Evolutionary conservation across 2,329 filamentous ascomycete genomes (phyloP), one percentile per base, ranked within the genome.

Genomic region (Sporothrix pseudoabietina): DNA sequence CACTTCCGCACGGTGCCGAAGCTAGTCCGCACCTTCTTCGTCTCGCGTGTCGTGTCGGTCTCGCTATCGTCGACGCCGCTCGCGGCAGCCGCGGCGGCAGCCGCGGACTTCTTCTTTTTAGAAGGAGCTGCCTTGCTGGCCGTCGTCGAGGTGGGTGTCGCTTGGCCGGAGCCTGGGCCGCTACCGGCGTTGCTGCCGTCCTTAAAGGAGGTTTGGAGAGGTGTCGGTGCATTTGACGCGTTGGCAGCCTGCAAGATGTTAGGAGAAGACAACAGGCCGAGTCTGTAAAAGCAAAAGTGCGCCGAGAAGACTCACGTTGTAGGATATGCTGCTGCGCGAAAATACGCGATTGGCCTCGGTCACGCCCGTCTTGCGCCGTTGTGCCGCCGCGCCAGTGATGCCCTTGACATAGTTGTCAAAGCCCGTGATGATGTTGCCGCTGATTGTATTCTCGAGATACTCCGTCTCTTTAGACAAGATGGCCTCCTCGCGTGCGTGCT

Each of bases 351-450:
- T 92, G 77, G 88, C 87, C 71, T 94, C 92, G 75, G 86, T 86
- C 68, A 91, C 84, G 5, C 88, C 87, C 32, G 87, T 86, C 80
- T 92, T 88, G 78, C 90, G 88, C 79, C 91, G 85, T 77, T 89
- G 86, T 12, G 90, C 86, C 4, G 87, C 87, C 1, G 86, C 85
- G n/a, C 89, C 88, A 9, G 88, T 87, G 22, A 87, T 88, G 72
- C 93, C 94, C 82, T 99, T 99, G 85, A 97, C 97, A 84, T 98
- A 99, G 80, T 94, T 97, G 82, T 99, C 96, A 82, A 99, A 99
- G 30, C 96, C 96, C 68, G 93, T 94, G 81, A 99, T 95, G 80
- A 99, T 98, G 84, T 99, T 99, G 61, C 96, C 96, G 78, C 87
- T 89, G 16, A 90, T 91, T 4, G 94, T 97, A 78, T 94, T 94